A percentile compares a stretch with the other conserved stretches of the same genome.
These are phyloP conservation scores for Neotropicomus parvogracilis DNA, from an alignment of 1,284 basidiomycete genomes.

Conservation along the genomic window DNA sequence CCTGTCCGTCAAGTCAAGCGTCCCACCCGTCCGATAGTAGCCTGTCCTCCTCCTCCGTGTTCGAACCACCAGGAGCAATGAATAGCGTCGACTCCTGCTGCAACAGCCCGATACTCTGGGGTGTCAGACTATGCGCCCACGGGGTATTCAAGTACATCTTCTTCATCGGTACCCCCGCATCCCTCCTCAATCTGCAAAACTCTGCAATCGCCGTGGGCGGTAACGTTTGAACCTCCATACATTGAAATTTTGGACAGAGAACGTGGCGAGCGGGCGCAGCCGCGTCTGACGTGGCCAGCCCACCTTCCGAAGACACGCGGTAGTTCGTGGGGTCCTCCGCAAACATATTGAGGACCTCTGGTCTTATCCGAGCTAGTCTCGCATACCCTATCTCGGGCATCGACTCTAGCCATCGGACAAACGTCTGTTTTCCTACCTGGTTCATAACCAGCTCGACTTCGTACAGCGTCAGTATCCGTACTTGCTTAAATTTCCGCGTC, in stretches of 20 bases:
- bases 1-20: slow-evolving; percentile 1
- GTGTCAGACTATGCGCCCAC: slow-evolving; percentile 16
- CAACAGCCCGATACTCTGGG: slow-evolving; percentile 20
- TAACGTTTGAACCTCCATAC: slow-evolving; percentile 41
- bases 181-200: slow-evolving; percentile 30
- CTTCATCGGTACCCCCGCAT: slow-evolving; percentile 32
- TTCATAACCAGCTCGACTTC: slow-evolving; percentile 35
- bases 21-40: slow-evolving; percentile 29
- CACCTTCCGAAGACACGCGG: slow-evolving; percentile 14
- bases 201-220: slow-evolving; percentile 22
- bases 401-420: slow-evolving; percentile 49
- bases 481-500: slow-evolving; percentile 43
- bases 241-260: slow-evolving; percentile 41
- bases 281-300: neutral
- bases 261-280: slow-evolving; percentile 14
- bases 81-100: slow-evolving; percentile 23
- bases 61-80: slow-evolving; percentile 33
- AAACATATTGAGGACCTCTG: slow-evolving; percentile 44
- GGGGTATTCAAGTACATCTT: slow-evolving; percentile 35
- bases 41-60: slow-evolving; percentile 37
- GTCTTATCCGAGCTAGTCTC: slow-evolving; percentile 41
- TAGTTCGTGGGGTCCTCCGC: slow-evolving; percentile 36
- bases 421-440: slow-evolving; percentile 21
- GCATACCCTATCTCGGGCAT: slow-evolving; percentile 52
- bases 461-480: slow-evolving; percentile 50